Conservation (phyloP, 1,284 basidiomycete genomes). For the Trichosporon asahii region DNA sequence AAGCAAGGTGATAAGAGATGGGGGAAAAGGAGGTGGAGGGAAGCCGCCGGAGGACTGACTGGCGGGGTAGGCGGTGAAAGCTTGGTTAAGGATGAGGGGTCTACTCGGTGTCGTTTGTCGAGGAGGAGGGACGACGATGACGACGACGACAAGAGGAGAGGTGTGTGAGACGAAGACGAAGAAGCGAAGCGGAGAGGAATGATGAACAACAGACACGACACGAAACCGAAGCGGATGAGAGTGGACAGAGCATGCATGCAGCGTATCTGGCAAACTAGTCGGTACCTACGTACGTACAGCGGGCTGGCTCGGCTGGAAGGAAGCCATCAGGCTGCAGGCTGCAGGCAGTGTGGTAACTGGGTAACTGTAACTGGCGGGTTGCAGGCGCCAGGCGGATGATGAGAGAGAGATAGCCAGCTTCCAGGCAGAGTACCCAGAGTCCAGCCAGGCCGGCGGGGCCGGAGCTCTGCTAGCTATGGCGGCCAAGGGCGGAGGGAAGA, state of each 20-base stretch:
- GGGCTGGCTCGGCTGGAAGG: background rate
- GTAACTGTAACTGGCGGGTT: constrained; percentile 2
- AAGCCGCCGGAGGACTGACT: background rate
- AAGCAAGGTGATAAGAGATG: background rate
- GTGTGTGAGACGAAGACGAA: background rate
- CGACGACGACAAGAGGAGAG: no score
- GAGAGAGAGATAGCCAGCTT: background rate
- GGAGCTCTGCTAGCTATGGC: background rate
- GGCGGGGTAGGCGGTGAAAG: background rate
- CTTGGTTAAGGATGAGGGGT: background rate
- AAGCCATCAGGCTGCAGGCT: background rate
- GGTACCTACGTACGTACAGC: background rate
- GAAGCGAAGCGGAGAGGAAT: constrained; percentile 1
- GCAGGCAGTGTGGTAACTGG: background rate
- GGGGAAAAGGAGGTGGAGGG: background rate
- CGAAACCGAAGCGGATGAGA: background rate
- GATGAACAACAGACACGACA: background rate
- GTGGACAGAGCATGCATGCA: background rate
- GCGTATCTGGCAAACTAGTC: background rate
- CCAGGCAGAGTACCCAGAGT: background rate
- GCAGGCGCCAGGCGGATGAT: background rate
- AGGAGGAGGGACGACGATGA: background rate
- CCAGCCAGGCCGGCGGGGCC: background rate
- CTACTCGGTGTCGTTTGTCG: background rate
- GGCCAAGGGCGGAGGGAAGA: background rate